Base-by-base conservation (phyloP, 2,329 filamentous ascomycete species). In the Fusarium continuum region DNA sequence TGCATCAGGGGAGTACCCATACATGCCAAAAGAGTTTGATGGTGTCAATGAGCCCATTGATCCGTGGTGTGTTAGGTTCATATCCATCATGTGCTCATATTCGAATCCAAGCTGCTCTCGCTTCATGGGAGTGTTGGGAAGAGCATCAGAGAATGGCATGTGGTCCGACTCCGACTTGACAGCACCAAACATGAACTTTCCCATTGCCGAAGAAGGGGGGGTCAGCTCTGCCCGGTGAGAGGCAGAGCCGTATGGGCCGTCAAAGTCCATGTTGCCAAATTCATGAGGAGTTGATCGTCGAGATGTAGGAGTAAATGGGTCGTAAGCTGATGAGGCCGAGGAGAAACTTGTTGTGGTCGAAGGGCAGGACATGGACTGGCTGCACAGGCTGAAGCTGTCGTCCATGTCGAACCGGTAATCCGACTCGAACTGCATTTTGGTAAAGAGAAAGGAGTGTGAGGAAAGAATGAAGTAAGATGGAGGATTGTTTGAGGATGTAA, bases 251-350 rank as follows among this genome's bases (percentile, higher is more conserved):
- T 72, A 77, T 49, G 68, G 61, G n/a, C 67, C 70, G 16, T 79
- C 75, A 61, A 78, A 78, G 38, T 78, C 76, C 60, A 80, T 67
- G 45, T 67, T 68, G 31, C 75, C 61, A 39, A 76, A 70, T 50
- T 76, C 73, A 61, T 78, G 73, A 8, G 79, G 78, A 16, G 78
- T 78, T 38, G 79, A 80, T 51, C 79, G 76, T 69, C 78, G 74
- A 52, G 80, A 81, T 25, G 73, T 76, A 38, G 80, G 79, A 34
- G 79, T 82, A 57, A 77, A 81, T 22, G 78, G 74, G 34, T 79
- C 79, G 73, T 79, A 80, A 46, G 70, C 65, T 26, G 77, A 78
- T 23, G 76, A 78, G 25, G 74, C 72, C 8, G 77, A 77, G 7
- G 77, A 79, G 64, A 78, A 79, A 71, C 76, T 79, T 31, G 69